Evolutionary conservation across 805 yeast species (phyloP).

Genomic region (Candida vartiovaarae): DNA sequence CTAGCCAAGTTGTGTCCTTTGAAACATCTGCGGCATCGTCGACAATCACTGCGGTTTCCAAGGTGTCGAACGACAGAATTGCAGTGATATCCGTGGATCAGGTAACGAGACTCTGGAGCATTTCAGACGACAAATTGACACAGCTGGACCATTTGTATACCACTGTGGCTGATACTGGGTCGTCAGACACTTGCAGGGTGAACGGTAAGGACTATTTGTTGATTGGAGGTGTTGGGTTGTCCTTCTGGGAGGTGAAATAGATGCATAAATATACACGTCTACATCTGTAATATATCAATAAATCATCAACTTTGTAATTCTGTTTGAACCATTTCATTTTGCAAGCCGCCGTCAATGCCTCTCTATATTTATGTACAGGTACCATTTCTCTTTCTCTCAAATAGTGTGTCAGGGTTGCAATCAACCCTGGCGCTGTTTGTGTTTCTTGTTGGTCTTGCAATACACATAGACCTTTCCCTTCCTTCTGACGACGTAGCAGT

Average conservation of each 20-base stretch:
- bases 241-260: constrained; percentile 35
- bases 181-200: constrained; percentile 37
- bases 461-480: constrained; percentile 91
- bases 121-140: constrained; percentile 21
- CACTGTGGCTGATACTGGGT: constrained; percentile 88
- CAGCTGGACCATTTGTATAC: constrained; percentile 47
- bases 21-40: constrained; percentile 70
- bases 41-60: constrained; percentile 63
- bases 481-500: constrained; percentile 84
- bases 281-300: not conserved
- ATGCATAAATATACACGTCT: not conserved
- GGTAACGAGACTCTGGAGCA: constrained; percentile 56
- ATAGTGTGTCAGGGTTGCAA: not conserved
- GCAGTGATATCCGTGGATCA: constrained; percentile 83
- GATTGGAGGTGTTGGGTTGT: constrained; percentile 82
- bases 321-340: too few relatives aligned
- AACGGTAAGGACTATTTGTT: constrained; percentile 30
- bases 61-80: constrained; percentile 27
- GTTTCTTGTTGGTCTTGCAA: constrained; percentile 89
- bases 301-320: too few relatives aligned
- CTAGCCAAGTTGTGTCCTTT: constrained; percentile 28
- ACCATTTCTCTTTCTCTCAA: not conserved
- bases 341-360: too few relatives aligned
- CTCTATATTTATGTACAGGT: too few relatives aligned
- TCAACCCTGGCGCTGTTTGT: constrained; percentile 86